A percentile compares a stretch with the other conserved stretches of the same genome.
Evolutionary conservation across 192 early-diverging fungal genomes (phyloP).

Genomic region (Dispira simplex): DNA sequence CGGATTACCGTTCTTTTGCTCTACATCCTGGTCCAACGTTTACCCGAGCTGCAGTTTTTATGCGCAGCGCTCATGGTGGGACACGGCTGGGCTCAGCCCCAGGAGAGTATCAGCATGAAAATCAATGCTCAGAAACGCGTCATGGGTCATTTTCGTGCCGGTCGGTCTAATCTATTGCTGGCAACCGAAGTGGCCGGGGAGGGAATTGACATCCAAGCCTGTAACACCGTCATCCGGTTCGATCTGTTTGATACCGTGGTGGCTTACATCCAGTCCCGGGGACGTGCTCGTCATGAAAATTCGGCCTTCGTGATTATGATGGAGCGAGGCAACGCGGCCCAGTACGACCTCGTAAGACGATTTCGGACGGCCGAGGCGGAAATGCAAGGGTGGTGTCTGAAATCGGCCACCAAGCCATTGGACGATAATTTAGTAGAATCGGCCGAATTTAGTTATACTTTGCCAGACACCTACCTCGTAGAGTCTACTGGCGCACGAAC

Average conservation of each 20-base stretch:
- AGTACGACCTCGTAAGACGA: conserved; percentile 21
- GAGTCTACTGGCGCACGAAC: conserved; percentile 48
- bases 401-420: conserved; percentile 12
- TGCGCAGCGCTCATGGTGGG: conserved; percentile 38
- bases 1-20: conserved; percentile 56
- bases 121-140: conserved; percentile 21
- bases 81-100: conserved; percentile 15
- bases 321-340: conserved; percentile 24
- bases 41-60: conserved; percentile 32
- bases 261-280: conserved; percentile 81
- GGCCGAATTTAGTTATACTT: conserved; percentile 22
- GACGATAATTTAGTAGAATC: conserved; percentile 20
- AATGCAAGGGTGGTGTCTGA: conserved; percentile 44
- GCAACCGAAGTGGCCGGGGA: conserved; percentile 93
- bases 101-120: not conserved
- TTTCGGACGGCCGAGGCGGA: conserved; percentile 30
- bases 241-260: conserved; percentile 57
- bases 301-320: conserved; percentile 69
- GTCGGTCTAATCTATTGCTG: conserved; percentile 60
- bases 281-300: conserved; percentile 55
- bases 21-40: conserved; percentile 24
- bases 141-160: conserved; percentile 47
- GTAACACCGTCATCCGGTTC: conserved; percentile 78
- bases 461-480: conserved; percentile 37
- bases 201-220: conserved; percentile 85